Conservation (phyloP, 768 basidiomycete genomes). For the Lepiota venenata region DNA sequence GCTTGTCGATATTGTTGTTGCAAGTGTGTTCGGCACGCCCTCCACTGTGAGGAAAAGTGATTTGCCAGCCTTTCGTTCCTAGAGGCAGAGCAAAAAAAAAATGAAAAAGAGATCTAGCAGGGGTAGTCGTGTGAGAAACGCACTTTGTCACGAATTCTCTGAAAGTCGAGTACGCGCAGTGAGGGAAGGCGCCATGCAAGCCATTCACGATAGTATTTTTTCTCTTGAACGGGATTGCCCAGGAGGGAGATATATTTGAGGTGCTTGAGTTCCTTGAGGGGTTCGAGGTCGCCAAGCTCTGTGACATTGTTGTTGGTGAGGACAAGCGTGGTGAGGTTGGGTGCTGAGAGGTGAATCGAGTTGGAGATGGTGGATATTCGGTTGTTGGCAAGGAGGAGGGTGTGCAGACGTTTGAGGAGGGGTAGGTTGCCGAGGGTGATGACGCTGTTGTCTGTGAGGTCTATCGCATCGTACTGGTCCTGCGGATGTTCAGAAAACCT, state of each 20-base stretch:
- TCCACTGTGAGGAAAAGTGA: conserved; percentile 80
- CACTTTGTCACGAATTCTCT: conserved; percentile 93
- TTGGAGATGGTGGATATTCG: conserved; percentile 81
- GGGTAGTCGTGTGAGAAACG: conserved; percentile 37
- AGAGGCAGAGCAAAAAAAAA: conserved; percentile 4
- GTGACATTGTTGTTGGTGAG: conserved; percentile 79
- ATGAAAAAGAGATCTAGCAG: not conserved
- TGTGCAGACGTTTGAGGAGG: conserved; percentile 77
- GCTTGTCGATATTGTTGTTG: conserved; percentile 72
- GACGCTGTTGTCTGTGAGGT: conserved; percentile 91
- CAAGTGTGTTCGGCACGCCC: conserved; percentile 73
- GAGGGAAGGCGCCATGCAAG: conserved; percentile 84
- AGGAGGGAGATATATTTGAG: conserved; percentile 75
- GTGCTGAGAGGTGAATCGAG: conserved; percentile 78
- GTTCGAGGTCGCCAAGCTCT: conserved; percentile 84
- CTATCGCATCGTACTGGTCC: conserved; percentile 94
- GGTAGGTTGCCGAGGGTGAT: conserved; percentile 81
- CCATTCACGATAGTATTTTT: conserved; percentile 98
- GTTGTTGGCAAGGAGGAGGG: conserved; percentile 88
- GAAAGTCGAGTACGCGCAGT: conserved; percentile 92
- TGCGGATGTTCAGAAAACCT: conserved; percentile 25
- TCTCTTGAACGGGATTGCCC: conserved; percentile 84
- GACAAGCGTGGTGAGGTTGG: conserved; percentile 79
- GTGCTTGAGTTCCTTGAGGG: conserved; percentile 69
- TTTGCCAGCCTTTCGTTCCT: conserved; percentile 80